Conservation (phyloP, 2,329 filamentous ascomycete species). For the Arthrobotrys sphaeroides region DNA sequence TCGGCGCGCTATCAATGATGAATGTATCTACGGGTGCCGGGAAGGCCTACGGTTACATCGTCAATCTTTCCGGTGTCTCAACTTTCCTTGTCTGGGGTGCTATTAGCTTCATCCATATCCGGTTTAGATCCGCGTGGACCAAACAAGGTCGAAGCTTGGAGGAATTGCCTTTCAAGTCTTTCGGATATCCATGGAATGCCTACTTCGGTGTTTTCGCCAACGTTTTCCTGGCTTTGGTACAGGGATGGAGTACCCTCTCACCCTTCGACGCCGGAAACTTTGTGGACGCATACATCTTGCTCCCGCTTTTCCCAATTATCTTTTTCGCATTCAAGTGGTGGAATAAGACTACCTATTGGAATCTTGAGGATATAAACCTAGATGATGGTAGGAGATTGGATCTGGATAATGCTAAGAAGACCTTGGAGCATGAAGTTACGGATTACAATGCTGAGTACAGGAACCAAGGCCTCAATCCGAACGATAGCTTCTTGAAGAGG, state of each 20-base stretch:
- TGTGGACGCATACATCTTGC: constrained; percentile 71
- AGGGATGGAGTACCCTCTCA: constrained; percentile 61
- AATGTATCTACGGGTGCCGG: constrained; percentile 74
- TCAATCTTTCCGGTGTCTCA: constrained; percentile 60
- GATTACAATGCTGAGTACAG: constrained; percentile 34
- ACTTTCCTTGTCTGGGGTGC: constrained; percentile 48
- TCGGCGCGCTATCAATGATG: constrained; percentile 66
- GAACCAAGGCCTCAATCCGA: constrained; percentile 38
- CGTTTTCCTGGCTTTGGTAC: constrained; percentile 42
- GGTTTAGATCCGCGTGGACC: constrained; percentile 35
- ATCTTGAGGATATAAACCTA: constrained; percentile 38
- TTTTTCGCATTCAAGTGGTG: constrained; percentile 68
- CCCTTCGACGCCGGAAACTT: constrained; percentile 70
- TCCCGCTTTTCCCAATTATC: constrained; percentile 70
- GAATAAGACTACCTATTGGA: constrained; percentile 64
- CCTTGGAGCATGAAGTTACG: constrained; percentile 19
- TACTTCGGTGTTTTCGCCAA: constrained; percentile 51
- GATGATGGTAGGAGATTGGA: constrained; percentile 46
- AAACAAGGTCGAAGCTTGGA: constrained; percentile 39
- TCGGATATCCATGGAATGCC: constrained; percentile 43
- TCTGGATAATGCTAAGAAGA: constrained; percentile 47
- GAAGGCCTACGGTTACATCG: constrained; percentile 74
- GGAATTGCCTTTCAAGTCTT: constrained; percentile 42
- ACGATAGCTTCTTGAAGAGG: constrained; percentile 48
- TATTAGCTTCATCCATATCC: constrained; percentile 48